Evolutionary conservation across 106 monocot genomes (phyloP).

Genomic region (Phalaenopsis equestris): DNA sequence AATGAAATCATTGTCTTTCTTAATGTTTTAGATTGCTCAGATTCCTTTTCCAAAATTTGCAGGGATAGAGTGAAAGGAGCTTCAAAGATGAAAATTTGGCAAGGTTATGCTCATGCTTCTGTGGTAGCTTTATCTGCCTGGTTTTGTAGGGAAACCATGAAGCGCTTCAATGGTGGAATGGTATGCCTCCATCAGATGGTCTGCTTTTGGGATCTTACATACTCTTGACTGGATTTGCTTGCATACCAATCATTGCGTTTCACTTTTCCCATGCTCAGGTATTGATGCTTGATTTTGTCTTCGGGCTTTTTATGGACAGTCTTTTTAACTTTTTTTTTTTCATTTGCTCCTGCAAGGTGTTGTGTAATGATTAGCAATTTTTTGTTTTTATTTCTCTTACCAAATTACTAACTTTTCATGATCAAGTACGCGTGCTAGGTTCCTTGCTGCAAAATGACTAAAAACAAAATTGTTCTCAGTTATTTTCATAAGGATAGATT

Average conservation of each 20-base stretch:
- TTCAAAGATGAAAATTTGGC: constrained; percentile 91
- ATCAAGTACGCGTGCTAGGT: background rate
- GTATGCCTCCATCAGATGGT: constrained; percentile 90
- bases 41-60: constrained; percentile 13
- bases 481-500: too few species aligned
- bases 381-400: background rate
- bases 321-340: background rate
- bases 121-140: constrained; percentile 81
- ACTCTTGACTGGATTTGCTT: constrained; percentile 74
- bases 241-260: constrained; percentile 84
- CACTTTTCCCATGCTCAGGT: constrained; percentile 90
- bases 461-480: too few species aligned
- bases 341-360: background rate
- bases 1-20: background rate
- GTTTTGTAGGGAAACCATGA: constrained; percentile 92
- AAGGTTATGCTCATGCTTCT: constrained; percentile 78
- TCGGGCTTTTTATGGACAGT: background rate
- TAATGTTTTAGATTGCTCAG: background rate
- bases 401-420: background rate
- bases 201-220: constrained; percentile 76
- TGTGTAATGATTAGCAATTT: background rate
- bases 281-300: background rate
- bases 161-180: constrained; percentile 94
- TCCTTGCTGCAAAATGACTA: too few species aligned
- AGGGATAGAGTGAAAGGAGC: constrained; percentile 79